Evolutionary conservation across 1,284 basidiomycete genomes (phyloP).

Genomic region (Papiliotrema flavescens): DNA sequence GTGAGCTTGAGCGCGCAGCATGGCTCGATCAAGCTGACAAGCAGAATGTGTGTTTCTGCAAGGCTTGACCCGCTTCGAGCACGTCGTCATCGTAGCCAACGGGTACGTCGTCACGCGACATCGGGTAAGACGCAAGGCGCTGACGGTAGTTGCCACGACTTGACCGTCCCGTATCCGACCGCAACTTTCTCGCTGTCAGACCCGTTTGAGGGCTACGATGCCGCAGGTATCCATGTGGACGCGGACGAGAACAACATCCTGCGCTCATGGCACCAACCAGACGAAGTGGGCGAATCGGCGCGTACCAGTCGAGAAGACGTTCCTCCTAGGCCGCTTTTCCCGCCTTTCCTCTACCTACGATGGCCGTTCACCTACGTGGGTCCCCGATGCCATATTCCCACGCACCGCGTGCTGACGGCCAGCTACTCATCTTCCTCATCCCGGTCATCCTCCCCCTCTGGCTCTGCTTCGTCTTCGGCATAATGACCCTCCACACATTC

Average conservation of each 20-base stretch:
- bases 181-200: conserved; percentile 69
- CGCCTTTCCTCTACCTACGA: conserved; percentile 32
- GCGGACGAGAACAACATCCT: conserved; percentile 34
- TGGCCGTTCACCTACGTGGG: conserved; percentile 36
- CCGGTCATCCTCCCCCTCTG: conserved; percentile 33
- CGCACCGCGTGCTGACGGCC: not conserved
- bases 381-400: not conserved
- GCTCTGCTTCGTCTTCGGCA: conserved; percentile 26
- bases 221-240: conserved; percentile 61
- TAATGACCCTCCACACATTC: conserved; percentile 30
- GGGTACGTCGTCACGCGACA: conserved; percentile 50
- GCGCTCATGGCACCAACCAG: conserved; percentile 9
- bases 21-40: not conserved
- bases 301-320: not conserved
- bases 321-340: conserved; percentile 18
- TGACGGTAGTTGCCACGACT: conserved; percentile 57
- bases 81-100: conserved; percentile 79
- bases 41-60: conserved; percentile 72
- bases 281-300: conserved; percentile 19
- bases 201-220: conserved; percentile 60
- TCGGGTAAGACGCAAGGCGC: not conserved
- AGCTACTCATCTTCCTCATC: conserved; percentile 27
- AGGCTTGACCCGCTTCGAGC: conserved; percentile 65
- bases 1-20: conserved; percentile 42
- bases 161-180: conserved; percentile 78